Conservation (phyloP, 129 eudicot genomes). For the Scalesia atractyloides region DNA sequence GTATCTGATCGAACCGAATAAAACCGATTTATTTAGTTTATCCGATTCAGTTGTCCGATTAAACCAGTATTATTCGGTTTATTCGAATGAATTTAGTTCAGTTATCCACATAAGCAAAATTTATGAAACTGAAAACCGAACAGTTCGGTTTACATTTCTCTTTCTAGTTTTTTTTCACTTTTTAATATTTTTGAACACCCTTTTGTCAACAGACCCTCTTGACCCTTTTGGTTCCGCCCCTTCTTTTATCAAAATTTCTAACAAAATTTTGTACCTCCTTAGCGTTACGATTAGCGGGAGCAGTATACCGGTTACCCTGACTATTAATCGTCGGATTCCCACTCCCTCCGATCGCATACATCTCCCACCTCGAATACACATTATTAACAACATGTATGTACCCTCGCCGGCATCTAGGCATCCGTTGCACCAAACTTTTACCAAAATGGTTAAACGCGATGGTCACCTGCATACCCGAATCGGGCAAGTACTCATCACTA, state of each 20-base stretch:
- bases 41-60: too few relatives aligned
- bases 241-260: not conserved
- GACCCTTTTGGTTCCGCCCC: too few relatives aligned
- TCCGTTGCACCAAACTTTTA: constrained; percentile 69
- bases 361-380: constrained; percentile 90
- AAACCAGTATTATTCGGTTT: too few relatives aligned
- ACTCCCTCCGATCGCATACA: constrained; percentile 98
- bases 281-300: constrained; percentile 72
- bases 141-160: too few relatives aligned
- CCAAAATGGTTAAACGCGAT: constrained; percentile 91
- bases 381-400: constrained; percentile 91
- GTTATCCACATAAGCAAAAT: too few relatives aligned
- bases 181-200: too few relatives aligned
- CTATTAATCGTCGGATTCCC: constrained; percentile 93
- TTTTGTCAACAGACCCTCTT: too few relatives aligned
- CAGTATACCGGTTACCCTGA: constrained; percentile 93
- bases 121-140: too few relatives aligned
- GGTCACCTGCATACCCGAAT: constrained; percentile 88
- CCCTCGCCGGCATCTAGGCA: constrained; percentile 96
- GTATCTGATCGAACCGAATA: too few relatives aligned
- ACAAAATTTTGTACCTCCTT: constrained; percentile 58
- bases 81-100: too few relatives aligned
- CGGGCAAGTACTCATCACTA: constrained; percentile 80
- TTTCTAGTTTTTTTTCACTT: too few relatives aligned
- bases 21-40: too few relatives aligned